phyloP scores from a whole-genome alignment of 2,329 filamentous ascomycete genomes.

The Mariannaea sp. region DNA sequence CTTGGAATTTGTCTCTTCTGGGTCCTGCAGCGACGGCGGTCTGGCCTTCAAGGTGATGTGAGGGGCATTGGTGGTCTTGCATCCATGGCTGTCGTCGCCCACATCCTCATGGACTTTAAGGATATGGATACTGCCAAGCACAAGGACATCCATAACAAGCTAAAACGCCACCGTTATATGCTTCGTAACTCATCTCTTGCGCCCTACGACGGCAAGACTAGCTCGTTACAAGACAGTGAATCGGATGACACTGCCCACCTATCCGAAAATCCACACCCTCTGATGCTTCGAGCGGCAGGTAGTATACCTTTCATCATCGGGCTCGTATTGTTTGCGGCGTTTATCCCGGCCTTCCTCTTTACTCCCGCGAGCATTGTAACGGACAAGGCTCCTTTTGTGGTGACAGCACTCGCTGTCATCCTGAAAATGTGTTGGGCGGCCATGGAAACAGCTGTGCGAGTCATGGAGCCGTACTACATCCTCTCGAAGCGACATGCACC shows the following conservation, averaged over 20 bases:
- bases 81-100: slow-evolving; percentile 74
- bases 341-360: slow-evolving; percentile 68
- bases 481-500: slow-evolving; percentile 69
- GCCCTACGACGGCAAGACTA: slow-evolving; percentile 60
- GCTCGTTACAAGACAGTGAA: slow-evolving; percentile 49
- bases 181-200: slow-evolving; percentile 73
- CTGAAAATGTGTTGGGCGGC: slow-evolving; percentile 72
- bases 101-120: slow-evolving; percentile 75
- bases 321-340: slow-evolving; percentile 59
- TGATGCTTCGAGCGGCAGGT: slow-evolving; percentile 67
- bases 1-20: slow-evolving; percentile 63
- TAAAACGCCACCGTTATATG: slow-evolving; percentile 70
- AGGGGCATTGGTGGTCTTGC: slow-evolving; percentile 75
- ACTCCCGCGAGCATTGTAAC: slow-evolving; percentile 58
- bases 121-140: slow-evolving; percentile 71
- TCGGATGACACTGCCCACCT: slow-evolving; percentile 55
- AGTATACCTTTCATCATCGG: slow-evolving; percentile 64
- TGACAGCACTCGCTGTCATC: slow-evolving; percentile 67
- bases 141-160: slow-evolving; percentile 67
- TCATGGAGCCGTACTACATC: slow-evolving; percentile 77
- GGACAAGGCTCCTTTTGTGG: slow-evolving; percentile 66
- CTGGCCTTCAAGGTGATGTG: slow-evolving; percentile 69
- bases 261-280: slow-evolving; percentile 67
- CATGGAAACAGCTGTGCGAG: slow-evolving; percentile 70
- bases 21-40: slow-evolving; percentile 64